Percentiles rank a stretch among this genome's conserved stretches.
Evolutionary conservation across 805 yeast species (phyloP).

Genomic region (Wickerhamiella dianesei): DNA sequence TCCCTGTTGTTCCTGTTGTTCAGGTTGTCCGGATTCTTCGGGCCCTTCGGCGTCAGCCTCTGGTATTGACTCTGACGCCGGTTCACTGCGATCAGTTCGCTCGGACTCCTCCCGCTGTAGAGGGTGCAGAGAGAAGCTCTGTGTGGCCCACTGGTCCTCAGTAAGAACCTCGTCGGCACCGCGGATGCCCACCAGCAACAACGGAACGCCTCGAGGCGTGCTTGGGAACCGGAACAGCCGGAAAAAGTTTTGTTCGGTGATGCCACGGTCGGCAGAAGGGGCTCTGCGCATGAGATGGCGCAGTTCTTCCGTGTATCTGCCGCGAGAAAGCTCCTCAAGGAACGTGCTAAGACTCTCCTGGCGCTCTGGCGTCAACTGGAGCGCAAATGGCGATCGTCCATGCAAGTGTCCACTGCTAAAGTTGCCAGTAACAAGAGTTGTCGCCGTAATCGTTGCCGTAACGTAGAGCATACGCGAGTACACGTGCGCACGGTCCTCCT

Average conservation of each 20-base stretch:
- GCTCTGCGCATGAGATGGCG: slow-evolving; percentile 5
- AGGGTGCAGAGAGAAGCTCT: not conserved
- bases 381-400: not conserved
- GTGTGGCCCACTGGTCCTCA: not conserved
- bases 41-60: too few species aligned
- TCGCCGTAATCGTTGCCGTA: not conserved
- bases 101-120: not conserved
- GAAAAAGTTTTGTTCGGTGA: slow-evolving; percentile 9
- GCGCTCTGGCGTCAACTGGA: not conserved
- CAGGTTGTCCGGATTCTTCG: too few species aligned
- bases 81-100: not conserved
- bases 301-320: slow-evolving; percentile 10
- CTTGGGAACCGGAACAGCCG: slow-evolving; percentile 18
- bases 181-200: slow-evolving; percentile 37
- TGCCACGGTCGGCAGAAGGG: not conserved
- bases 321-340: slow-evolving; percentile 10
- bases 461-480: not conserved
- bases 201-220: slow-evolving; percentile 27
- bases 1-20: too few species aligned
- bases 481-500: not conserved
- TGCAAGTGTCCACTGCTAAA: not conserved
- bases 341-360: slow-evolving; percentile 4
- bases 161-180: slow-evolving; percentile 22
- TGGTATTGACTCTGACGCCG: too few species aligned
- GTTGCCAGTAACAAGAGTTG: not conserved